Conservation (phyloP, 2,329 filamentous ascomycete genomes). For the Monosporascus sp. region DNA sequence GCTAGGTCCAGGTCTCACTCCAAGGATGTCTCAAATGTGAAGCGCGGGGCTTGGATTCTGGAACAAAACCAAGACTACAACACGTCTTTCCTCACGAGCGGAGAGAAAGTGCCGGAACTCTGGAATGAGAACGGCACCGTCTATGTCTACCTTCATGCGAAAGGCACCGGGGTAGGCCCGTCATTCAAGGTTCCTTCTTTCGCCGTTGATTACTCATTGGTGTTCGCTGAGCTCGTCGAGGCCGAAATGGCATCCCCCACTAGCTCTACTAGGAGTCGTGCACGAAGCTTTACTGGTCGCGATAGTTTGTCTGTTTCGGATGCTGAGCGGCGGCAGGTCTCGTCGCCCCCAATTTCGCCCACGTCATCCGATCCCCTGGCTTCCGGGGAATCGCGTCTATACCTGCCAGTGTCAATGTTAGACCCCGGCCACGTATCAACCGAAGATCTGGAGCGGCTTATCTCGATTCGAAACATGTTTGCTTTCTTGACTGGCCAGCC, state of each 20-base stretch:
- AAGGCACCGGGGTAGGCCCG: conserved; percentile 43
- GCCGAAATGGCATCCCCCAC: conserved; percentile 33
- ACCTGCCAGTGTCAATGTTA: conserved; percentile 44
- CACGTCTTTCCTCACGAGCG: conserved; percentile 43
- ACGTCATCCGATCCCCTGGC: conserved; percentile 29
- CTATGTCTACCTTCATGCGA: conserved; percentile 52
- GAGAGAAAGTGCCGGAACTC: conserved; percentile 59
- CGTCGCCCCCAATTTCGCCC: conserved; percentile 32
- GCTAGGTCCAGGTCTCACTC: conserved; percentile 48
- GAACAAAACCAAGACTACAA: conserved; percentile 54
- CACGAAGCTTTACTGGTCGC: conserved; percentile 42
- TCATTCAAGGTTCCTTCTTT: conserved; percentile 57
- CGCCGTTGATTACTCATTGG: conserved; percentile 47
- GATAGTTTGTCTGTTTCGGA: conserved; percentile 46
- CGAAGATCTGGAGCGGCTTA: conserved; percentile 49
- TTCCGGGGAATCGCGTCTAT: conserved; percentile 43
- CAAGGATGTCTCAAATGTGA: conserved; percentile 23
- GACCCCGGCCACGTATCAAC: conserved; percentile 30
- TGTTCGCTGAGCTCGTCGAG: conserved; percentile 49
- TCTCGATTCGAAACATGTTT: conserved; percentile 60
- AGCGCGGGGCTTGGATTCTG: conserved; percentile 47
- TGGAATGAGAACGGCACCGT: conserved; percentile 59
- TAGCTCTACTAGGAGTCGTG: conserved; percentile 27
- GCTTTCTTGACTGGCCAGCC: conserved; percentile 61
- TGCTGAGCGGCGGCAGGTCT: conserved; percentile 34